phyloP scores from a whole-genome alignment of 2,329 filamentous ascomycete genomes.

The Verticillium klebahnii region DNA sequence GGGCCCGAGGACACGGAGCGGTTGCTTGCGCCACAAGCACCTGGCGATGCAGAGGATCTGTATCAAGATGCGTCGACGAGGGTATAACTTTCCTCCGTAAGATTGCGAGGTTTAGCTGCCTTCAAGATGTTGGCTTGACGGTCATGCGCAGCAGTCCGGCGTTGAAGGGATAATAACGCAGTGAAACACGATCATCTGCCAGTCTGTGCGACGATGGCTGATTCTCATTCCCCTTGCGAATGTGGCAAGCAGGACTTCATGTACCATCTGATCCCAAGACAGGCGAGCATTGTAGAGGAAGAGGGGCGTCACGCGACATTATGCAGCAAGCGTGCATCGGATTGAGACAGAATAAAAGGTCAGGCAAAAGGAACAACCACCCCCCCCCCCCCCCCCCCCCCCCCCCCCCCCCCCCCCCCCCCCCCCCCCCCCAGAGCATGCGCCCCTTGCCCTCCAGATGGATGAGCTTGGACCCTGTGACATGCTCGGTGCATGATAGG shows the following conservation, averaged over 20 bases:
- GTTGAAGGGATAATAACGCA: background rate
- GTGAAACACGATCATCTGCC: background rate
- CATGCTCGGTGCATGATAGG: background rate
- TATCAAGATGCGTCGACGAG: background rate
- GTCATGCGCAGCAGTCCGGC: background rate
- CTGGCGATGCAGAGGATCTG: background rate
- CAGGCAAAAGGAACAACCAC: background rate
- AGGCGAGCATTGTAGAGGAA: background rate
- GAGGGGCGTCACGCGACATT: background rate
- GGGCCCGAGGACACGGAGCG: slow-evolving; percentile 1
- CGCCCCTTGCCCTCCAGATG: too few relatives aligned
- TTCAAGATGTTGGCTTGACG: background rate
- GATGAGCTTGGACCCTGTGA: background rate
- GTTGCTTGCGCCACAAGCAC: background rate
- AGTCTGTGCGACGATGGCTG: background rate
- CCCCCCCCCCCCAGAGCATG: too few relatives aligned
- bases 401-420: too few relatives aligned
- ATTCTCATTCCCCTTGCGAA: background rate
- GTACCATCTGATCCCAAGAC: background rate
- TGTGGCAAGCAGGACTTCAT: too few relatives aligned
- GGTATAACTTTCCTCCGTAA: background rate
- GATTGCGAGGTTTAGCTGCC: too few relatives aligned
- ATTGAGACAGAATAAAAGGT: background rate
- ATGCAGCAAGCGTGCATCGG: background rate
- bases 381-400: too few relatives aligned